These are phyloP conservation scores for Diplodia intermedia DNA, from an alignment of 2,329 filamentous ascomycete genomes.

Conservation along the genomic window DNA sequence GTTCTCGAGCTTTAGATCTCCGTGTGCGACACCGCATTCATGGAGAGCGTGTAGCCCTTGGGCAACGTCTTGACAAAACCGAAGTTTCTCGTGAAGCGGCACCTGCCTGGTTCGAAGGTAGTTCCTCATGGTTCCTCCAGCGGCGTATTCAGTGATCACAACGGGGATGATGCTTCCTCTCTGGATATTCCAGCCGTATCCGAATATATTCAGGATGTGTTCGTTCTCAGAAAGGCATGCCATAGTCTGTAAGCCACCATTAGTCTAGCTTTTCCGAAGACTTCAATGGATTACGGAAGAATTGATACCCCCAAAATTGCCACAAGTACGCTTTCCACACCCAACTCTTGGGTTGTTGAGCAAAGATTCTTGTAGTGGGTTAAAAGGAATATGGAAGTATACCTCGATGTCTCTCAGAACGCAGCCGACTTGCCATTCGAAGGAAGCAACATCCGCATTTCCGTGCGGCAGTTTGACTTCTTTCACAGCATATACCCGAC, in stretches of 20 bases:
- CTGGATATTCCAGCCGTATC: conserved; percentile 34
- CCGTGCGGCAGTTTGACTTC: no score
- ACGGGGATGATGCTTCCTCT: conserved; percentile 31
- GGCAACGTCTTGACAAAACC: conserved; percentile 26
- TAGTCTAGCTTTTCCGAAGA: no score
- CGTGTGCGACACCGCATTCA: conserved; percentile 32
- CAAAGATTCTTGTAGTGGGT: no score
- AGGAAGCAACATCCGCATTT: no score
- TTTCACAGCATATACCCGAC: no score
- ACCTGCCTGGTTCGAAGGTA: neutral
- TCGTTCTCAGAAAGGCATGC: neutral
- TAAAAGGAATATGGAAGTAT: no score
- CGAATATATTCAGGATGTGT: conserved; percentile 33
- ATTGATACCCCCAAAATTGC: no score
- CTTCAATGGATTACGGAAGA: no score
- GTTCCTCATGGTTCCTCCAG: conserved; percentile 29
- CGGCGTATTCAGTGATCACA: conserved; percentile 34
- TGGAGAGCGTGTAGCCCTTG: conserved; percentile 33
- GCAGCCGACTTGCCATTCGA: no score
- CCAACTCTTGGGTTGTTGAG: no score
- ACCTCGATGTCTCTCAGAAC: no score
- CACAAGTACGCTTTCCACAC: no score
- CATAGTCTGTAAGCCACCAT: conserved; percentile 22
- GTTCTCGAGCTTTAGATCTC: conserved; percentile 36
- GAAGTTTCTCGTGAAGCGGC: conserved; percentile 11